A percentile compares a stretch with the other conserved stretches of the same genome.
Conservation (phyloP, 345 rosid species). For the Euclidium syriacum region DNA sequence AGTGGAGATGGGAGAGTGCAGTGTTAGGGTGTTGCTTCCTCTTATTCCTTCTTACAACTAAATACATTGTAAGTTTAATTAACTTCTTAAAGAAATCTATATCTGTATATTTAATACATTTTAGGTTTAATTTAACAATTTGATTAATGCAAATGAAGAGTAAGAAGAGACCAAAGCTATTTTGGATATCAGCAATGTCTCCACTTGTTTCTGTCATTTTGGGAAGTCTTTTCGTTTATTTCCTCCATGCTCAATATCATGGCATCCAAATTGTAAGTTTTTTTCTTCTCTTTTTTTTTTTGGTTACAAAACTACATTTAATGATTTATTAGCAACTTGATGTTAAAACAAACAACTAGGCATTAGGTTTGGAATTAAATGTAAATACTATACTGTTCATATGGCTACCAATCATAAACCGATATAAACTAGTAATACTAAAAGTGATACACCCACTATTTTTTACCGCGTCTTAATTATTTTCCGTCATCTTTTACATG, state of each 20-base stretch:
- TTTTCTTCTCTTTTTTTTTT: neutral
- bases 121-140: neutral
- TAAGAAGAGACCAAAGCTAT: conserved; percentile 68
- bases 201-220: conserved; percentile 73
- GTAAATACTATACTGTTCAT: too few species aligned
- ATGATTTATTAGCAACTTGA: neutral
- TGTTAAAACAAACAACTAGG: neutral
- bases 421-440: too few species aligned
- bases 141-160: conserved; percentile 39
- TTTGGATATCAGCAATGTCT: conserved; percentile 92
- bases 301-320: neutral
- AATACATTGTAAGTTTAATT: conserved; percentile 54
- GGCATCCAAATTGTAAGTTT: conserved; percentile 70
- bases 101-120: neutral
- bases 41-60: conserved; percentile 62
- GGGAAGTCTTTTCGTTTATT: conserved; percentile 72
- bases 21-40: conserved; percentile 74
- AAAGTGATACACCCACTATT: too few species aligned
- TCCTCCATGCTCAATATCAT: conserved; percentile 69
- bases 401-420: too few species aligned
- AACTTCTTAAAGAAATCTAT: neutral
- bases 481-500: too few species aligned
- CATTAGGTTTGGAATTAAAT: too few species aligned
- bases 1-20: conserved; percentile 98
- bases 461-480: too few species aligned